phyloP scores from a whole-genome alignment of 139 green algal genomes.

The Ettlia oleoabundans region DNA sequence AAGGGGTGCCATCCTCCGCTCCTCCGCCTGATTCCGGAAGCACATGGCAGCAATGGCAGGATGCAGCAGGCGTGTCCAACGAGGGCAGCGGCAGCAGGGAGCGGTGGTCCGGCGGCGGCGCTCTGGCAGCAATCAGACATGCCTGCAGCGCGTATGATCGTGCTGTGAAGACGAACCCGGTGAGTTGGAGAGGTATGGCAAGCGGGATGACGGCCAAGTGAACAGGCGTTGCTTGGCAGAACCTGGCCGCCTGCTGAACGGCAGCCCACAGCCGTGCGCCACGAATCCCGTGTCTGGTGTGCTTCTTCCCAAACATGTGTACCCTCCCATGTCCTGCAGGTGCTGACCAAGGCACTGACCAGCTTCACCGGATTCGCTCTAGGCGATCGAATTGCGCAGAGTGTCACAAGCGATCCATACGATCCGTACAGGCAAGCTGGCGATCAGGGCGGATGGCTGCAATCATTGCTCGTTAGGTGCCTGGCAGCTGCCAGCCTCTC shows the following conservation, averaged over 20 bases:
- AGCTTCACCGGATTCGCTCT: slow-evolving; percentile 70
- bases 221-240: no score
- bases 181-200: no score
- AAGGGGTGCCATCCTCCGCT: neutral
- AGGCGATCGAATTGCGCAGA: slow-evolving; percentile 71
- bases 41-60: neutral
- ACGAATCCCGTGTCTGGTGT: no score
- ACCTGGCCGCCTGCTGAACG: no score
- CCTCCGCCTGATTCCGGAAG: neutral
- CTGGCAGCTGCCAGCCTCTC: no score
- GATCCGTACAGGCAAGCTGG: slow-evolving; percentile 28
- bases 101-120: neutral
- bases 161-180: slow-evolving; percentile 51
- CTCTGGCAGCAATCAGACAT: neutral
- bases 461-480: no score
- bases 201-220: no score
- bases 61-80: neutral
- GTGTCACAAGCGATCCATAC: slow-evolving; percentile 43
- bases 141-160: slow-evolving; percentile 37
- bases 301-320: no score
- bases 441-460: neutral
- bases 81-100: neutral
- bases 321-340: no score
- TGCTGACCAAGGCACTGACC: slow-evolving; percentile 67
- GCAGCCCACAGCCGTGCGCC: no score